Evolutionary conservation across 345 rosid species (phyloP), one percentile per base, ranked within the genome.

Genomic region (Brassica rapa): DNA sequence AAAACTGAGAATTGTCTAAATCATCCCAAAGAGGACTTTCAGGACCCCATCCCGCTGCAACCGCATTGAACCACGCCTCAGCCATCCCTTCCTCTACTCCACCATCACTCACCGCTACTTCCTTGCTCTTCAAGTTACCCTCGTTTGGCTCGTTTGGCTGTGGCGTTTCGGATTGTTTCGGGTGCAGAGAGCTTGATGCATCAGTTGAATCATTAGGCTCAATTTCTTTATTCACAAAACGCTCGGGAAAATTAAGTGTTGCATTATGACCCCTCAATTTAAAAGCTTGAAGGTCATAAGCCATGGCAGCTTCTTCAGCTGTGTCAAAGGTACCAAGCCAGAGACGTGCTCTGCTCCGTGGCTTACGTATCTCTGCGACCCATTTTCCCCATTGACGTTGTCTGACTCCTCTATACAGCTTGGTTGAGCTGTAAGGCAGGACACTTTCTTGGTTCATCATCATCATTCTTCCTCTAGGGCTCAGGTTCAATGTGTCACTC

Each of bases 341-440:
- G 68, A 91, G 98, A 80, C 98, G 94, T 81, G 98, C 89, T 80
- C 96, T 86, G 77, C 92, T 92, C 33, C 90, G 87, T 72, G 98
- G 98, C 73, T 88, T 95, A 78, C 98, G 99, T 75, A 95, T 95
- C 85, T 95, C 99, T 2, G 99, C 99, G 41, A 93, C 98, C 98
- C 99, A 95, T 89, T 94, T 94, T 6, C 98, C 98, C 98, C 98
- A 94, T 75, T 94, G 98, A 82, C 98, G 88, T 79, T 94, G 98
- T 84, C 98, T 88, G 57, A 94, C 98, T 75, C 97, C 98, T 69
- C 99, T 87, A 62, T 95, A 95, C 1, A 95, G 93, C 85, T 90
- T 95, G 0, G 94, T 92, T 5, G 95, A 49, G 77, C 87, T 87
- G 32, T 87, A 75, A 0, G 97, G 98, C 39, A 65, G 80, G 66